Base-by-base conservation (phyloP, 2,329 filamentous ascomycete genomes). In the Aspergillus sp. region DNA sequence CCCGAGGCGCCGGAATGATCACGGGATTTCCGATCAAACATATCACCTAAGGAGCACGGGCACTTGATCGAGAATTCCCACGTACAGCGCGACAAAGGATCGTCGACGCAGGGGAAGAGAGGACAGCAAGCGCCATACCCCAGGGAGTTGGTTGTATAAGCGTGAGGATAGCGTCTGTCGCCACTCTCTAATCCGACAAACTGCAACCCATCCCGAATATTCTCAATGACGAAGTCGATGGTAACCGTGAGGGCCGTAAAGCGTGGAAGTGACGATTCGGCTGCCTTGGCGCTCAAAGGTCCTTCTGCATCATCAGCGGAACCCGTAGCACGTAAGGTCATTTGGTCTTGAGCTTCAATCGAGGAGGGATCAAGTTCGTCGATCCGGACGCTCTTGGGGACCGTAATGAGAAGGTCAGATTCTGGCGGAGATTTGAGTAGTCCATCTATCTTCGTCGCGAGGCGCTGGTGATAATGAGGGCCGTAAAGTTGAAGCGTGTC, bases 51-150 rank as follows among this genome's bases (percentile, higher is more conserved):
- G 0, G 93, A 97, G 54, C 90, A 87, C 10, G 94, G 91, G 67
- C 89, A 94, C 60, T 89, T 92, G 71, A 99, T 89, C 2, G 91
- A 91, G 53, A 99, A 84, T 59, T 92, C 91, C 91, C 95, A 99
- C 10, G 89, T 88, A 70, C 89, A 94, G 58, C 92, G 86, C 59
- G 91, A 89, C 36, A 88, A 87, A 23, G 90, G 86, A 72, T 96
- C 91, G 73, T 99, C 95, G 55, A 98, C 84, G 74, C 95, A 98
- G 0, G 95, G 95, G 70, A 99, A 99, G 25, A 98, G 87, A 67
- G 89, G 93, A 50, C 89, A 94, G 1, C 92, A 89, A 17, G 87
- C 89, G 30, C 93, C 92, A 0, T 92, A 87, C 63, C 91, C 89
- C 45, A 89, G 81, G 2, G 89, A 90, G 70, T 94, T 92, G 43